These are phyloP conservation scores for Achaetomium macrosporum DNA, from an alignment of 2,329 filamentous ascomycete genomes.

Conservation along the genomic window DNA sequence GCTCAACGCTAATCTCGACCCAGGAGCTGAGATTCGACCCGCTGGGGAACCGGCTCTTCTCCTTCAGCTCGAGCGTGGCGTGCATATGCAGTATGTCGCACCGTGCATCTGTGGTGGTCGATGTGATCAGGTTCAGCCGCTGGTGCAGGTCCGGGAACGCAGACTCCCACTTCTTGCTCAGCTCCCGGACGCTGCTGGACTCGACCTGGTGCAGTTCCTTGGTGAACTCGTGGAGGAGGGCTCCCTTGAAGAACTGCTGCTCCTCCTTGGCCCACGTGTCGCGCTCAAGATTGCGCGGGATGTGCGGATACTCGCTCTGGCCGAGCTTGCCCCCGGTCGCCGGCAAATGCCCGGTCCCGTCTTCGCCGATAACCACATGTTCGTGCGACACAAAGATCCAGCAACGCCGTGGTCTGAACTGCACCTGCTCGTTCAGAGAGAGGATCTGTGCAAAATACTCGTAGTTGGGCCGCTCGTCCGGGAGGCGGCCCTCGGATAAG, in stretches of 20 bases:
- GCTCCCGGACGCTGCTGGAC: constrained; percentile 49
- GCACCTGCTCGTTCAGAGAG: constrained; percentile 47
- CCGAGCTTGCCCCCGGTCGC: constrained; percentile 38
- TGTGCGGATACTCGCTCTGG: constrained; percentile 48
- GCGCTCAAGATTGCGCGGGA: constrained; percentile 48
- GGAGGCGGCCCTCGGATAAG: constrained; percentile 51
- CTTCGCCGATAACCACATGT: constrained; percentile 45
- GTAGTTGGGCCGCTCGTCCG: constrained; percentile 55
- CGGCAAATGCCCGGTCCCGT: constrained; percentile 39
- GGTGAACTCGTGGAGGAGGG: constrained; percentile 55
- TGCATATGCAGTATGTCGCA: constrained; percentile 59
- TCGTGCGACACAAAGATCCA: constrained; percentile 54
- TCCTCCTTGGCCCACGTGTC: constrained; percentile 43
- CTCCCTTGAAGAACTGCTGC: constrained; percentile 40
- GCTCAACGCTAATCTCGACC: constrained; percentile 53
- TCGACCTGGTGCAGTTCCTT: constrained; percentile 49
- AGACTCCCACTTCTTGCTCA: constrained; percentile 51
- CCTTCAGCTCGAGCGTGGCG: constrained; percentile 53
- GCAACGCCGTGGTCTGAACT: constrained; percentile 51
- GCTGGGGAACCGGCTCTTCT: constrained; percentile 50
- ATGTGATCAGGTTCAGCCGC: constrained; percentile 40
- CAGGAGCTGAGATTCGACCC: constrained; percentile 56
- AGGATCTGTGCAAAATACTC: constrained; percentile 55
- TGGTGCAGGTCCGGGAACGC: constrained; percentile 52
- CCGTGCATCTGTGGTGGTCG: constrained; percentile 31